phyloP scores from a whole-genome alignment of 768 basidiomycete species.

The Suillus fuscotomentosus region DNA sequence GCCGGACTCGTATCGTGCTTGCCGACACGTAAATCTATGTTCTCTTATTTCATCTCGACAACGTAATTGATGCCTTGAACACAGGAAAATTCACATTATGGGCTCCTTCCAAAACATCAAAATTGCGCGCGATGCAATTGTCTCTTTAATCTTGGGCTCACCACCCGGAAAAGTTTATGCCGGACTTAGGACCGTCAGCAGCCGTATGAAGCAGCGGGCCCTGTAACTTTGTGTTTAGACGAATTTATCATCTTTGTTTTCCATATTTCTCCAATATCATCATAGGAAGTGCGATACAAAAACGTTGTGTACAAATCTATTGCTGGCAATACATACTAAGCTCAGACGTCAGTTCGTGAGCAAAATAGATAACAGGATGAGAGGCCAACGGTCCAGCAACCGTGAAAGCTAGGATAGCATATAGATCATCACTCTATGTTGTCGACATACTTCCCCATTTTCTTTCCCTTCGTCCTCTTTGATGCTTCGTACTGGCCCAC shows the following conservation, averaged over 20 bases:
- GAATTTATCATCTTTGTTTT: conserved; percentile 6
- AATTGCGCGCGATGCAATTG: conserved; percentile 93
- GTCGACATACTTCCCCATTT: conserved; percentile 18
- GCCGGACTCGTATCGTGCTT: conserved; percentile 94
- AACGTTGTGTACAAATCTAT: conserved; percentile 11
- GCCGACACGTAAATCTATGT: conserved; percentile 82
- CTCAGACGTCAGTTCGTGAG: conserved; percentile 3
- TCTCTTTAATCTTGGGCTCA: conserved; percentile 91
- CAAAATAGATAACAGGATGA: conserved; percentile 5
- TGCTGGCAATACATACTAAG: not conserved
- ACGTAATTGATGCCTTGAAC: conserved; percentile 8
- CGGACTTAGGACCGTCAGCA: conserved; percentile 85
- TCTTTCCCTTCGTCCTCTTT: conserved; percentile 22
- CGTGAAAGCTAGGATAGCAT: not conserved
- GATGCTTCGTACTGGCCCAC: conserved; percentile 50
- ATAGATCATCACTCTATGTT: conserved; percentile 9
- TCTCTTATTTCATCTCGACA: conserved; percentile 9
- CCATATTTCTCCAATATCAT: conserved; percentile 2
- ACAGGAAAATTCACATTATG: conserved; percentile 95
- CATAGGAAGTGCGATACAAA: conserved; percentile 4
- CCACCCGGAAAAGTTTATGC: conserved; percentile 95
- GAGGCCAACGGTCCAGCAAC: not conserved
- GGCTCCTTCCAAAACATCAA: conserved; percentile 99
- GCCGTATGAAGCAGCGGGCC: conserved; percentile 90
- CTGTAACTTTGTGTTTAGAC: conserved; percentile 42